Conservation (phyloP, 164 flowering plant genomes). For the Kingdonia uniflora region DNA sequence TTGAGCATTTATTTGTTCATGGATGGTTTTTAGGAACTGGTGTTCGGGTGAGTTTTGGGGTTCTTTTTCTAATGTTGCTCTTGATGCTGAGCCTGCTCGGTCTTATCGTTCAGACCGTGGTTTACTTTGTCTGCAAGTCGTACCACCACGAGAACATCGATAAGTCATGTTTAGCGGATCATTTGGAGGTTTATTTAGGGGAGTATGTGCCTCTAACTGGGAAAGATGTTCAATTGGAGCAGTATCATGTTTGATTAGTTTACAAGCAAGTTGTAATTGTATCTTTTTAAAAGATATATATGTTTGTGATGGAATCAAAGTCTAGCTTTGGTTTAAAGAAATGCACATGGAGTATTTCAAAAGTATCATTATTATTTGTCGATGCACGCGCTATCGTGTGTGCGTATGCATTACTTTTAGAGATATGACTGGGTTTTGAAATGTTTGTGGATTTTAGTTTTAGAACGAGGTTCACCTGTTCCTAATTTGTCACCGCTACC, state of each 20-base stretch:
- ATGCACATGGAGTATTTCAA: too few relatives aligned
- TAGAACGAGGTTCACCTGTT: too few relatives aligned
- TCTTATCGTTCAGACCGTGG: conserved; percentile 30
- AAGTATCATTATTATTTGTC: too few relatives aligned
- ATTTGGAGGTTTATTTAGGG: conserved; percentile 43
- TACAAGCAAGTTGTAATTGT: too few relatives aligned
- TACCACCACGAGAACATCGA: conserved; percentile 54
- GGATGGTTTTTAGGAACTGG: conserved; percentile 2
- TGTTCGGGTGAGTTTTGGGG: conserved; percentile 12
- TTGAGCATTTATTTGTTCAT: conserved; percentile 24
- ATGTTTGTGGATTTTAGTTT: too few relatives aligned
- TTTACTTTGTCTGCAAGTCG: conserved; percentile 52
- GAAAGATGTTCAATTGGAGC: conserved; percentile 39
- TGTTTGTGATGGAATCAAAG: not conserved
- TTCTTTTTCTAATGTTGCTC: conserved; percentile 18
- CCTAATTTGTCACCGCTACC: too few relatives aligned
- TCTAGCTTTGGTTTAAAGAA: too few relatives aligned
- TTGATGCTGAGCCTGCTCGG: conserved; percentile 20
- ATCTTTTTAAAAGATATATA: too few relatives aligned
- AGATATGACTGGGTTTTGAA: too few relatives aligned
- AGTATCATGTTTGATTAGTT: conserved; percentile 19
- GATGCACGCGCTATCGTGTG: too few relatives aligned
- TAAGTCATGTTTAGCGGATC: conserved; percentile 39
- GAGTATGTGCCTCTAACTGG: conserved; percentile 42
- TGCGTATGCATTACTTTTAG: too few relatives aligned